phyloP scores from a whole-genome alignment of 352 stramenopile species.

The Phytopythium ostracodes region DNA sequence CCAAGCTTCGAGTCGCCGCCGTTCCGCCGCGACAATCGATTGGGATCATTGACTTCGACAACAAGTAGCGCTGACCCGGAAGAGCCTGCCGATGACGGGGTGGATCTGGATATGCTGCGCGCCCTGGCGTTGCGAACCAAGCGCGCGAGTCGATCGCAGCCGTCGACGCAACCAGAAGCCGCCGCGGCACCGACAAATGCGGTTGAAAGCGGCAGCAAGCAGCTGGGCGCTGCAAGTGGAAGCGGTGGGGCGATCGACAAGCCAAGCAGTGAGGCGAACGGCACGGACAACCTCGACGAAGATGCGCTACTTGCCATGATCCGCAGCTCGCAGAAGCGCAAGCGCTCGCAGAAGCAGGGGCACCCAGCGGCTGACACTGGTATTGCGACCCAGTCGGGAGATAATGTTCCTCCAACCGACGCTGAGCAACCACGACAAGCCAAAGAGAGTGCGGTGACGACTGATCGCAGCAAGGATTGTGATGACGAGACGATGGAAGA shows the following conservation, averaged over 20 bases:
- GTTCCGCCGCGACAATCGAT: not conserved
- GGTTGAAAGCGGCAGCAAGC: not conserved
- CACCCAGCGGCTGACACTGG: not conserved
- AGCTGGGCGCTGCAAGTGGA: not conserved
- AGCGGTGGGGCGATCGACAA: not conserved
- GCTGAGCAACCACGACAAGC: too few relatives aligned
- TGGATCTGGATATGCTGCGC: slow-evolving; percentile 70
- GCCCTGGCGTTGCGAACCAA: slow-evolving; percentile 62
- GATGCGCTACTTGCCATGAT: slow-evolving; percentile 2
- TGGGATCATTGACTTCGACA: not conserved
- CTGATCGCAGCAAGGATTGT: not conserved
- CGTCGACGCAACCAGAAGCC: not conserved
- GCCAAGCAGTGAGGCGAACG: not conserved
- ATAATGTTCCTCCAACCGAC: not conserved
- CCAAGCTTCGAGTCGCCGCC: not conserved
- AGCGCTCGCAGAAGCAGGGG: not conserved
- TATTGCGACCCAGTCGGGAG: not conserved
- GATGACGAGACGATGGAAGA: not conserved
- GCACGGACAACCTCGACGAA: not conserved
- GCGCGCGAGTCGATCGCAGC: slow-evolving; percentile 4
- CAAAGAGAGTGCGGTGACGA: not conserved
- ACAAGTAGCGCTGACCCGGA: not conserved
- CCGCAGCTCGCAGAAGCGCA: slow-evolving; percentile 5
- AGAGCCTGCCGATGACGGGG: slow-evolving; percentile 12
- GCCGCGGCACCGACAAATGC: not conserved